Percentiles rank a stretch among this genome's conserved stretches.
Evolutionary conservation across 345 rosid species (phyloP).

Genomic region (Populus alba): DNA sequence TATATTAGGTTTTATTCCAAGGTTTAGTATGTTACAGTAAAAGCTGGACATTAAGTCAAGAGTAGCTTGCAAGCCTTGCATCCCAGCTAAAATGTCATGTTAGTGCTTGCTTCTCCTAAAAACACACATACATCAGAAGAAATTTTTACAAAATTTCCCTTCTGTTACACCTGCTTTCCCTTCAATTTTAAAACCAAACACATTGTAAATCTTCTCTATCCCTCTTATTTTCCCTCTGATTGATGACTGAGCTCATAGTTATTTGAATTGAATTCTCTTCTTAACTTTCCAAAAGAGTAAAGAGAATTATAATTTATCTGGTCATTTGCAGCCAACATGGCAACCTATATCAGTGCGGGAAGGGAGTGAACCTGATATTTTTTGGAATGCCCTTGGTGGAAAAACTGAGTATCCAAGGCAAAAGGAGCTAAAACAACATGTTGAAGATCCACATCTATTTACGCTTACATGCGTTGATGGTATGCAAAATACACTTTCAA

Average conservation of each 20-base stretch:
- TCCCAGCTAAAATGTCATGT: no score
- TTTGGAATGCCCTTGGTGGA: slow-evolving; percentile 83
- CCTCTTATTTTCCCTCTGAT: no score
- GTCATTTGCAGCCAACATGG: slow-evolving; percentile 57
- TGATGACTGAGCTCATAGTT: not conserved
- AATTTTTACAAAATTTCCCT: no score
- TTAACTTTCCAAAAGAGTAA: not conserved
- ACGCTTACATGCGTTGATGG: slow-evolving; percentile 44
- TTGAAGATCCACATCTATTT: slow-evolving; percentile 71
- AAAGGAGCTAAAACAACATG: slow-evolving; percentile 41
- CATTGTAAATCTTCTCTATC: no score
- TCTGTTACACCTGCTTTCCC: no score
- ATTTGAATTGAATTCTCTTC: not conserved
- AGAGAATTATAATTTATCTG: slow-evolving; percentile 7
- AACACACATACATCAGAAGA: no score
- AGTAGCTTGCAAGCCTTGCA: no score
- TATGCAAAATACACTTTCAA: slow-evolving; percentile 38
- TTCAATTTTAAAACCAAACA: no score
- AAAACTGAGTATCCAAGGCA: slow-evolving; percentile 70
- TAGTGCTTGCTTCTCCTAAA: no score
- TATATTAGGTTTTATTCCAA: no score
- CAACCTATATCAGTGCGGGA: slow-evolving; percentile 71
- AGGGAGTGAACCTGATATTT: slow-evolving; percentile 73
- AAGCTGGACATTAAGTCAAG: not conserved
- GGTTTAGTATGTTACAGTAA: not conserved